These are phyloP conservation scores for Hemisphaericaspora subhashii DNA, from an alignment of 1,139 yeast species.

Conservation along the genomic window DNA sequence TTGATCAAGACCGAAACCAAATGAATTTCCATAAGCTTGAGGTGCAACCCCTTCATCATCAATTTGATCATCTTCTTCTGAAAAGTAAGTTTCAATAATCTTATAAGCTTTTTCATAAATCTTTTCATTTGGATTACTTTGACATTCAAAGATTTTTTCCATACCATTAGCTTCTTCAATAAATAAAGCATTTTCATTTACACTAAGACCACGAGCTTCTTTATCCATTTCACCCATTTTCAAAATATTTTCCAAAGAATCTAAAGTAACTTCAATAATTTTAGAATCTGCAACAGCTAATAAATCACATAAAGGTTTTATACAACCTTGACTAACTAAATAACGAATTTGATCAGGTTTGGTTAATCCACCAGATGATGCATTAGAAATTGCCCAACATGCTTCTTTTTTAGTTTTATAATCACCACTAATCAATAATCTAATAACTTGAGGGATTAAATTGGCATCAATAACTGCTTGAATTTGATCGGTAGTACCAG, in stretches of 20 bases:
- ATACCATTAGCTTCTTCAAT: constrained; percentile 99
- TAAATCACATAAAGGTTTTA: constrained; percentile 94
- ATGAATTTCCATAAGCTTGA: constrained; percentile 77
- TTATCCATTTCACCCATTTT: constrained; percentile 93
- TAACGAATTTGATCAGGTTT: constrained; percentile 93
- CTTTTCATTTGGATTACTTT: constrained; percentile 85
- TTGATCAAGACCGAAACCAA: constrained; percentile 75
- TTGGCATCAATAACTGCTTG: constrained; percentile 96
- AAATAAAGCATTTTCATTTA: constrained; percentile 84
- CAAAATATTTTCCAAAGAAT: constrained; percentile 89
- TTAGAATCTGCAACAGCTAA: constrained; percentile 85
- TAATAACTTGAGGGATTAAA: constrained; percentile 88
- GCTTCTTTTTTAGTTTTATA: constrained; percentile 98
- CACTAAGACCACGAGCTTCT: constrained; percentile 65
- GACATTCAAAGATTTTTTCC: constrained; percentile 94
- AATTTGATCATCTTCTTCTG: constrained; percentile 75
- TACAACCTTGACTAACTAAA: constrained; percentile 92
- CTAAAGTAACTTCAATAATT: constrained; percentile 92
- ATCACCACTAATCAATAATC: constrained; percentile 79
- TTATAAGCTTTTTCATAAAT: constrained; percentile 88
- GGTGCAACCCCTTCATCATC: constrained; percentile 84
- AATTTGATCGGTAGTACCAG: constrained; percentile 93
- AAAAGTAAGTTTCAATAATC: constrained; percentile 88
- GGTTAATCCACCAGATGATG: constrained; percentile 90
- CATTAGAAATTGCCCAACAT: constrained; percentile 98